A percentile compares a stretch with the other conserved stretches of the same genome.
Conservation (phyloP, 2,329 filamentous ascomycete species). For the Sordariomycetes sp. region DNA sequence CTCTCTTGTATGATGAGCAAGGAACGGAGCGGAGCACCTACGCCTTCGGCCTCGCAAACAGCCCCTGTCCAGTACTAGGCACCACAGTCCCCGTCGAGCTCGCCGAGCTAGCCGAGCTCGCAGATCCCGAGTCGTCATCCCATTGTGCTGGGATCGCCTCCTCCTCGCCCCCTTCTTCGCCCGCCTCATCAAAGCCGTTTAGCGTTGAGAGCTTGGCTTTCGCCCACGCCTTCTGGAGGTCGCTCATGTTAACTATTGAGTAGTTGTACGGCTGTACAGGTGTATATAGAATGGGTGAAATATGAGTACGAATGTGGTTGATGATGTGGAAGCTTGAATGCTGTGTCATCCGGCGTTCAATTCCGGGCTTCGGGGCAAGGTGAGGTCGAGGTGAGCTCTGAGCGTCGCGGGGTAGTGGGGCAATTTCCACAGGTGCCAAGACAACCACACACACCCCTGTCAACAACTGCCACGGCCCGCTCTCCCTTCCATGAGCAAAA, state of each 20-base stretch:
- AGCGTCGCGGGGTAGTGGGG: neutral
- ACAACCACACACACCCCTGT: neutral
- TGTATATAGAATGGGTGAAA: neutral
- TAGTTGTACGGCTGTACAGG: neutral
- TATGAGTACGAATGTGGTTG: neutral
- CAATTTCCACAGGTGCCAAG: neutral
- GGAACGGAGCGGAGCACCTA: constrained; percentile 21
- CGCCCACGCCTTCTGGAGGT: constrained; percentile 66
- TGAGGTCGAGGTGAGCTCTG: neutral
- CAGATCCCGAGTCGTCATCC: constrained; percentile 56
- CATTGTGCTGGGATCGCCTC: constrained; percentile 17
- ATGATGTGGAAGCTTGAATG: neutral
- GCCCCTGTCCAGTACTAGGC: constrained; percentile 58
- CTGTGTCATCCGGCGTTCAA: constrained; percentile 8
- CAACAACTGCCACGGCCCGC: neutral
- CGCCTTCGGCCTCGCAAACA: constrained; percentile 61
- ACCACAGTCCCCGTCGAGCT: constrained; percentile 78
- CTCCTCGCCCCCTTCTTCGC: constrained; percentile 23
- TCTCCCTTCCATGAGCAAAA: neutral
- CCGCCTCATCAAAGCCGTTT: constrained; percentile 35
- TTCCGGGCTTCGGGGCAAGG: neutral
- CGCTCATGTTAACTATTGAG: constrained; percentile 53
- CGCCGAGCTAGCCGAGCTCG: constrained; percentile 44
- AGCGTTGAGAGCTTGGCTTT: constrained; percentile 57
- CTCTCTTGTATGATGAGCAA: too few species aligned